These are phyloP conservation scores for Carex cristatella DNA, from an alignment of 176 grass and related monocot genomes.

Conservation along the genomic window DNA sequence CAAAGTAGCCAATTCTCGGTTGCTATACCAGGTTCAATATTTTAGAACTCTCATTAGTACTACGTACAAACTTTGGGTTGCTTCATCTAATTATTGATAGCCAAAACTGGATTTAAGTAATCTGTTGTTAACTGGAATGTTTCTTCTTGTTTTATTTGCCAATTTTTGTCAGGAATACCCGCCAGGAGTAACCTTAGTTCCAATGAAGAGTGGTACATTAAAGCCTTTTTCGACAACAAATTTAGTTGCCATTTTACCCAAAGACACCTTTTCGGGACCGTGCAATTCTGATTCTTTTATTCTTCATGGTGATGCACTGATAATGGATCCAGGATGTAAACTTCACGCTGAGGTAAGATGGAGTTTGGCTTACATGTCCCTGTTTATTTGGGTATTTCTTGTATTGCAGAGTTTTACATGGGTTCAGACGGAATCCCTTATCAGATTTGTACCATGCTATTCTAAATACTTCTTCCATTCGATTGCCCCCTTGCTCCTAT, in stretches of 20 bases:
- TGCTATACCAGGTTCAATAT: constrained; percentile 55
- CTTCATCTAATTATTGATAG: neutral
- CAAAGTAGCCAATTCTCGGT: neutral
- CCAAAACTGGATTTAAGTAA: neutral
- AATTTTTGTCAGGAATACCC: constrained; percentile 66
- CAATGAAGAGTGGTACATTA: constrained; percentile 86
- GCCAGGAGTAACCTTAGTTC: constrained; percentile 77
- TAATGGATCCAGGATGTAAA: constrained; percentile 92
- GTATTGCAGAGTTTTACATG: neutral
- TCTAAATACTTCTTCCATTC: neutral
- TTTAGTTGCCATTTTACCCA: constrained; percentile 52
- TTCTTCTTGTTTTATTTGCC: neutral
- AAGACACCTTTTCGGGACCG: constrained; percentile 10
- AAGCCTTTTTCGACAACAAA: constrained; percentile 85
- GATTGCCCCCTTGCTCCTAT: neutral
- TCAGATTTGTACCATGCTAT: neutral
- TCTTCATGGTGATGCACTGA: constrained; percentile 51
- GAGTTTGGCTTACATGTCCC: neutral
- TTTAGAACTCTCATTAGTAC: neutral
- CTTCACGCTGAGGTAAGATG: constrained; percentile 54
- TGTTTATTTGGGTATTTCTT: neutral
- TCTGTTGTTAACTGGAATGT: neutral
- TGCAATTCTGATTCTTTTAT: constrained; percentile 29
- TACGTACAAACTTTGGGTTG: neutral
- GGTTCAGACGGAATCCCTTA: neutral